phyloP scores from a whole-genome alignment of 371 early-diverging fungal genomes.

The Apophysomyces sp. region DNA sequence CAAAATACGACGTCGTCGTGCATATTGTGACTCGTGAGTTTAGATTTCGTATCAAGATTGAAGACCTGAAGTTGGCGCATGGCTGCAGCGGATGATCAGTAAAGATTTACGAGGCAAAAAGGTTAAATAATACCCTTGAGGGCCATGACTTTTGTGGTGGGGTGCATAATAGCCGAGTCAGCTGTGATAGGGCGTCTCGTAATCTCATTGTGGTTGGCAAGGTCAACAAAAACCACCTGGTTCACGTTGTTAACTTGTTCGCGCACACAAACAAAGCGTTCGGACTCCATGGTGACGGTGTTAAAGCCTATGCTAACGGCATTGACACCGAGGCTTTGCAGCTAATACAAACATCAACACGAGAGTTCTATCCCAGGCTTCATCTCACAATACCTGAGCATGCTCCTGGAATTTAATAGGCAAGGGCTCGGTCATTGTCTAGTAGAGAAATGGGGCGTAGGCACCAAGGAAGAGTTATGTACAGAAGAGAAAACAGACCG shows the following conservation, averaged over 20 bases:
- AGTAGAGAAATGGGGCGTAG: neutral
- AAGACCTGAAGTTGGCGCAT: constrained; percentile 93
- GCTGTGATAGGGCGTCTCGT: constrained; percentile 94
- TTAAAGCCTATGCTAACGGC: constrained; percentile 92
- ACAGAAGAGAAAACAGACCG: neutral
- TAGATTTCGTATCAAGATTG: constrained; percentile 92
- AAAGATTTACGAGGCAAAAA: neutral
- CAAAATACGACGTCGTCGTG: constrained; percentile 94
- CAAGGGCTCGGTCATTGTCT: constrained; percentile 66
- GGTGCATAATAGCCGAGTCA: constrained; percentile 98
- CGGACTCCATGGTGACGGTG: constrained; percentile 97
- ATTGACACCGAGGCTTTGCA: constrained; percentile 89
- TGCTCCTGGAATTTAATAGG: constrained; percentile 93
- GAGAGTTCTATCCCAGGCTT: neutral
- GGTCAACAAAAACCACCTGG: constrained; percentile 93
- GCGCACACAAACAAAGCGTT: constrained; percentile 95
- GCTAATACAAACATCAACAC: constrained; percentile 52
- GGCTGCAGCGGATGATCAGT: constrained; percentile 51
- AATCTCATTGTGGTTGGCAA: constrained; percentile 79
- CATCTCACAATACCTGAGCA: constrained; percentile 72
- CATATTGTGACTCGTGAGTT: constrained; percentile 92
- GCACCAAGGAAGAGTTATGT: neutral
- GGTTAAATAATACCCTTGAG: constrained; percentile 73
- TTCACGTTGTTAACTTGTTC: constrained; percentile 86
- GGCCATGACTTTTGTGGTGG: constrained; percentile 89